Evolutionary conservation across 306 rosid species (phyloP).

Genomic region (Urtica urens): DNA sequence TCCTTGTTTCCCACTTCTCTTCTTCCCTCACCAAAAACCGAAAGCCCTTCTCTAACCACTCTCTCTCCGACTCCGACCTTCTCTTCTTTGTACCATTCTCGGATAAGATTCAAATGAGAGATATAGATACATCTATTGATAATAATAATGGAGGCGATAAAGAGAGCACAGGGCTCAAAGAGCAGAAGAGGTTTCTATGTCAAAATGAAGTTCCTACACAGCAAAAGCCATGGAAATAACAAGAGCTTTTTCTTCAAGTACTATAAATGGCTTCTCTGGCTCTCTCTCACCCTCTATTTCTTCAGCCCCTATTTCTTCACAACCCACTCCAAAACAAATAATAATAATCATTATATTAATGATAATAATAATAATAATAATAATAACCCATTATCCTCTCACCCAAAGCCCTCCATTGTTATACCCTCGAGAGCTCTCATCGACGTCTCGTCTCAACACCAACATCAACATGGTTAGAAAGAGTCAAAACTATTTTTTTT

Average conservation of each 20-base stretch:
- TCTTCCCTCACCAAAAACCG: constrained; percentile 45
- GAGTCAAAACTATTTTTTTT: too few relatives aligned
- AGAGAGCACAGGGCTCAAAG: constrained; percentile 20
- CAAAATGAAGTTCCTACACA: constrained; percentile 64
- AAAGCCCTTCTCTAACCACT: constrained; percentile 48
- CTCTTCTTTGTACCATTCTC: background rate
- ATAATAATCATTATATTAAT: constrained; percentile 15
- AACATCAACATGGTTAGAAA: constrained; percentile 23
- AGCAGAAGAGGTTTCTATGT: constrained; percentile 52
- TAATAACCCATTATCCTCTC: constrained; percentile 18
- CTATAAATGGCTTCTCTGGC: constrained; percentile 80
- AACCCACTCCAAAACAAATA: constrained; percentile 13
- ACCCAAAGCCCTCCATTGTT: constrained; percentile 20
- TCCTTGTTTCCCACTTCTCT: constrained; percentile 61
- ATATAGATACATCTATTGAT: constrained; percentile 12
- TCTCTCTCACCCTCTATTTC: constrained; percentile 63
- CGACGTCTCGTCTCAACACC: constrained; percentile 20
- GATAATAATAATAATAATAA: too few relatives aligned
- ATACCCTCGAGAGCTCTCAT: constrained; percentile 37
- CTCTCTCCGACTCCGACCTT: too few relatives aligned
- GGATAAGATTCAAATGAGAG: constrained; percentile 14
- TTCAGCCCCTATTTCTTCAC: constrained; percentile 60
- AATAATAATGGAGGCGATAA: constrained; percentile 14
- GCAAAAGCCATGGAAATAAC: constrained; percentile 49
- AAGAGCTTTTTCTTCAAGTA: constrained; percentile 36